phyloP scores from a whole-genome alignment of 2,329 filamentous ascomycete species.

The Juglanconis oblonga region DNA sequence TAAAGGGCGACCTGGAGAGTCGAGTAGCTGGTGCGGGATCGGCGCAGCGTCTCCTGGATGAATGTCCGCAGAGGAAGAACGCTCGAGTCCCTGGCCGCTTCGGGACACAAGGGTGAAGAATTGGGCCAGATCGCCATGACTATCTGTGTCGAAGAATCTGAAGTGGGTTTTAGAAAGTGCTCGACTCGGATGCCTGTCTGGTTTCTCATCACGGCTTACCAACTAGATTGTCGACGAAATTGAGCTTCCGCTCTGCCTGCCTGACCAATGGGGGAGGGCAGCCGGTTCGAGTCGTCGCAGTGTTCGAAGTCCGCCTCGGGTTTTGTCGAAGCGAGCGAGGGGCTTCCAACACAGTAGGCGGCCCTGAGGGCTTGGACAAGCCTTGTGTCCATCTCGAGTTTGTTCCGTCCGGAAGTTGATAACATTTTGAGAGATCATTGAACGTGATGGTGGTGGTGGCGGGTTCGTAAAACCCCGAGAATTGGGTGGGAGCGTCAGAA shows the following conservation, averaged over 20 bases:
- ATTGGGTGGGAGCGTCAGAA: conserved; percentile 69
- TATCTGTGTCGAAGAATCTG: conserved; percentile 96
- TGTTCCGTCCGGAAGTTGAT: conserved; percentile 28
- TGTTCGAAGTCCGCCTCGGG: conserved; percentile 55
- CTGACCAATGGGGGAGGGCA: conserved; percentile 75
- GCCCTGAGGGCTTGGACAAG: background rate
- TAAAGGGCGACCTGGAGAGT: conserved; percentile 96
- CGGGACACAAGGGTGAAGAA: conserved; percentile 75
- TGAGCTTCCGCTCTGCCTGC: conserved; percentile 87
- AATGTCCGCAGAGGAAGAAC: conserved; percentile 90
- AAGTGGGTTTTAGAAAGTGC: conserved; percentile 24
- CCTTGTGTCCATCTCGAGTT: conserved; percentile 1
- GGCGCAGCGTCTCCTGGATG: conserved; percentile 93
- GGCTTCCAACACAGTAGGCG: conserved; percentile 9
- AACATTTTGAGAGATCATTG: conserved; percentile 21
- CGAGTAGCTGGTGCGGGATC: conserved; percentile 95
- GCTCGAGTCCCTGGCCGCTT: conserved; percentile 68
- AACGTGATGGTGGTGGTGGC: conserved; percentile 61
- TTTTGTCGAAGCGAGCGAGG: conserved; percentile 57
- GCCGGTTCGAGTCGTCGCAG: conserved; percentile 53
- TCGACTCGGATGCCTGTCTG: conserved; percentile 18
- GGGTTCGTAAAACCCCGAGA: conserved; percentile 58
- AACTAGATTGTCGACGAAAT: conserved; percentile 95
- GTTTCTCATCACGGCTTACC: conserved; percentile 63
- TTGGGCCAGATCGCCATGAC: conserved; percentile 97